phyloP scores from a whole-genome alignment of 768 basidiomycete genomes.

The Piloderma croceum region DNA sequence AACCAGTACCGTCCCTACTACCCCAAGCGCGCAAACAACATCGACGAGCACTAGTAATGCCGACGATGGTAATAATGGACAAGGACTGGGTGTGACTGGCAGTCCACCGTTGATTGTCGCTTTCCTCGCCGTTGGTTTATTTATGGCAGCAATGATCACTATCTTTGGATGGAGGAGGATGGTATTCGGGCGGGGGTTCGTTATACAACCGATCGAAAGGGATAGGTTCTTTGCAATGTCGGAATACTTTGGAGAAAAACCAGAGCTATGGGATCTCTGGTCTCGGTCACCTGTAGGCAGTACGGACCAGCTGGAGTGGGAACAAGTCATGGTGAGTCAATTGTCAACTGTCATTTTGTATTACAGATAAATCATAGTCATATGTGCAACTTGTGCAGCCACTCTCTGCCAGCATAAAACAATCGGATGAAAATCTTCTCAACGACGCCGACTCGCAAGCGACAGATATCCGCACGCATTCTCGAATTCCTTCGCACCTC shows the following conservation, averaged over 20 bases:
- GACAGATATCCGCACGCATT: too few species aligned
- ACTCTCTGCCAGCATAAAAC: too few species aligned
- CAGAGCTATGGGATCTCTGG: conserved; percentile 44
- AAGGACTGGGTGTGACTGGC: conserved; percentile 14
- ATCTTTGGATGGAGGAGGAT: conserved; percentile 44
- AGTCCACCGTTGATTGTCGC: conserved; percentile 56
- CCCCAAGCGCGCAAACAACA: background rate
- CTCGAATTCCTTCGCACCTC: too few species aligned
- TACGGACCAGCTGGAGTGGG: conserved; percentile 33
- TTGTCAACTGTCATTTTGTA: too few species aligned
- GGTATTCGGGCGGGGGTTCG: conserved; percentile 10
- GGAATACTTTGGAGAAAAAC: conserved; percentile 24
- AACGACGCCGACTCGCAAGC: too few species aligned
- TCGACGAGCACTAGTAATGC: background rate
- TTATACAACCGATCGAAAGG: background rate
- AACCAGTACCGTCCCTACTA: background rate
- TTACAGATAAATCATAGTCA: too few species aligned
- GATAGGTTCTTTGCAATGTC: background rate
- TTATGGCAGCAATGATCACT: conserved; percentile 41
- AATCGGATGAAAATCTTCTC: too few species aligned
- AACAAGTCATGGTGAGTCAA: conserved; percentile 35
- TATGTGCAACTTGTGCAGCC: too few species aligned
- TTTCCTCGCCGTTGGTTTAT: conserved; percentile 54
- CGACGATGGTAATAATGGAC: background rate
- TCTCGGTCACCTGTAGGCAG: conserved; percentile 13